Conservation (phyloP, 169 alveolate species). For the Amoebophrya sp. region DNA sequence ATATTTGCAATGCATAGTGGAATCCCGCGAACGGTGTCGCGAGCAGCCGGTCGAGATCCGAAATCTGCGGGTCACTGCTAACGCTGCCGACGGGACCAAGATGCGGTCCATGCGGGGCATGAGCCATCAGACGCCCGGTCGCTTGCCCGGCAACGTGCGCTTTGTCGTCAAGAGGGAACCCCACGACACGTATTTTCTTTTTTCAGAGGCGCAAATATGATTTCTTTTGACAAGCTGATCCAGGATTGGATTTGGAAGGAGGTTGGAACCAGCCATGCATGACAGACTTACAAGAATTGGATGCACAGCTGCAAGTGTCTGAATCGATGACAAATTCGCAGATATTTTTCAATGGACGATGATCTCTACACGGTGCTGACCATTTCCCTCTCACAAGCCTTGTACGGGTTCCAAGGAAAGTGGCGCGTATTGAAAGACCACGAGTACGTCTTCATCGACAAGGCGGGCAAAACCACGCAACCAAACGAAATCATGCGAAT, state of each 20-base stretch:
- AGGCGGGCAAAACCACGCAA: background rate
- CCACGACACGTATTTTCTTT: background rate
- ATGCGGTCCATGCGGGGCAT: background rate
- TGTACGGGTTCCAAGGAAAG: background rate
- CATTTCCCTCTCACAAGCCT: background rate
- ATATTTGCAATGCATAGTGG: no score
- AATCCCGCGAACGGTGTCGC: background rate
- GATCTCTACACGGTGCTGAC: background rate
- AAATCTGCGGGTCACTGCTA: background rate
- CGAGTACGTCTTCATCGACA: background rate
- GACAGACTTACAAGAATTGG: no score
- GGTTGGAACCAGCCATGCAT: no score
- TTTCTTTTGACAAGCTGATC: no score
- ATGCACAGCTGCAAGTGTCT: no score
- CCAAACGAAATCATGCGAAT: background rate
- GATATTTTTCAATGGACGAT: background rate
- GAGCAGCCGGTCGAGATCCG: background rate
- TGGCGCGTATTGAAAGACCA: background rate
- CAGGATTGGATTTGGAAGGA: no score
- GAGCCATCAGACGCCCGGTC: background rate
- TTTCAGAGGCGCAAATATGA: no score
- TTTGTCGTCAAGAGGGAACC: background rate
- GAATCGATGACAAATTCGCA: background rate
- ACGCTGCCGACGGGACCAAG: background rate
- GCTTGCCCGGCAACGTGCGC: background rate